These are phyloP conservation scores for Colletotrichum sp. DNA, from an alignment of 2,329 filamentous ascomycete species.

Conservation along the genomic window DNA sequence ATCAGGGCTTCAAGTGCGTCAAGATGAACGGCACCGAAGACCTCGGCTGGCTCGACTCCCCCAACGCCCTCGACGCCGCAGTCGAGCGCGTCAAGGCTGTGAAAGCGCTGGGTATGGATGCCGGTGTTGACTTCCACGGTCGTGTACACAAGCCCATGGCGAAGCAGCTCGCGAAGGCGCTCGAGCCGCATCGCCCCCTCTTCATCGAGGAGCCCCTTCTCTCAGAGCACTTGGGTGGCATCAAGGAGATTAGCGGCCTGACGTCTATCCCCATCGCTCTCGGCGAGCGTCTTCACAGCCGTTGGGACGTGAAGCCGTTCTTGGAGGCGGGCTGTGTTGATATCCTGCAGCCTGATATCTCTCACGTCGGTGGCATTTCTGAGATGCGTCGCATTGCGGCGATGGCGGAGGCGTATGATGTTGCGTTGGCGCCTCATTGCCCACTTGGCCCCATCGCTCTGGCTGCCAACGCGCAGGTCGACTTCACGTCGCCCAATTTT, in stretches of 20 bases:
- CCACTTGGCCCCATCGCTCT: slow-evolving; percentile 76
- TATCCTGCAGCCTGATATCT: slow-evolving; percentile 75
- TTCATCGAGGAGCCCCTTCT: slow-evolving; percentile 77
- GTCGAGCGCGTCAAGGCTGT: slow-evolving; percentile 73
- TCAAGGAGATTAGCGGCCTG: slow-evolving; percentile 60
- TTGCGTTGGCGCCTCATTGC: slow-evolving; percentile 75
- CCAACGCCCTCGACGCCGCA: slow-evolving; percentile 63
- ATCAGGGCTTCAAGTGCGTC: slow-evolving; percentile 68
- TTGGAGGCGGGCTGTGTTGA: slow-evolving; percentile 72
- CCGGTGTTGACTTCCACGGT: slow-evolving; percentile 79
- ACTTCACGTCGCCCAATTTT: slow-evolving; percentile 66
- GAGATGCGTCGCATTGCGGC: slow-evolving; percentile 72
- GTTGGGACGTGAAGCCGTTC: slow-evolving; percentile 78
- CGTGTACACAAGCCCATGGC: slow-evolving; percentile 82
- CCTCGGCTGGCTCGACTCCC: slow-evolving; percentile 77
- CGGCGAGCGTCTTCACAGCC: slow-evolving; percentile 72
- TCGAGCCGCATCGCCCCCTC: slow-evolving; percentile 72
- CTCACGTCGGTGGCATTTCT: slow-evolving; percentile 74
- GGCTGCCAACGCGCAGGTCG: slow-evolving; percentile 73
- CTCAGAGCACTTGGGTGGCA: slow-evolving; percentile 69
- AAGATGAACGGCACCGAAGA: slow-evolving; percentile 86
- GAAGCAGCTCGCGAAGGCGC: slow-evolving; percentile 70
- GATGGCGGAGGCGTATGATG: slow-evolving; percentile 77
- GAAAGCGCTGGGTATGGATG: slow-evolving; percentile 73
- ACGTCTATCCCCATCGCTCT: slow-evolving; percentile 72